These are phyloP conservation scores for Amanita rubescens DNA, from an alignment of 768 basidiomycete species.

Conservation along the genomic window DNA sequence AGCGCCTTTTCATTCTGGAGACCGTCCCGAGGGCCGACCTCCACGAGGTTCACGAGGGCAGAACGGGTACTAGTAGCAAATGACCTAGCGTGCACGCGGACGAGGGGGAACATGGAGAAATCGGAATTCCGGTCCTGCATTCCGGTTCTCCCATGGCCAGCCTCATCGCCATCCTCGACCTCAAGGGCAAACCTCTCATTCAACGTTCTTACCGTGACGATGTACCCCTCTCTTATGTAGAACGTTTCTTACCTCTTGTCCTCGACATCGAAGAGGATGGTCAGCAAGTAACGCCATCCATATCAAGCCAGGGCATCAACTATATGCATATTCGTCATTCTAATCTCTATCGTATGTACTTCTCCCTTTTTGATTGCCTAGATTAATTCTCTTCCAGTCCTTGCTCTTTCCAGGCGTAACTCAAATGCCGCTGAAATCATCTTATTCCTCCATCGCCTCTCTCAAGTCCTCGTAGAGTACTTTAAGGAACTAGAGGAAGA, in stretches of 20 bases:
- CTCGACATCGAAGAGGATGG: conserved; percentile 98
- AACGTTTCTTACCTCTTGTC: conserved; percentile 87
- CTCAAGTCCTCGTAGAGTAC: conserved; percentile 91
- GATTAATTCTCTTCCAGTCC: conserved; percentile 43
- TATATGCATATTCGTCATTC: conserved; percentile 99
- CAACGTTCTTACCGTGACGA: conserved; percentile 97
- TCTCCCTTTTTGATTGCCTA: background rate
- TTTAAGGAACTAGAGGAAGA: conserved; percentile 99
- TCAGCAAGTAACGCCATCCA: conserved; percentile 92
- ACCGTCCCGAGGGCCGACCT: conserved; percentile 88
- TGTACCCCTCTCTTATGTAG: conserved; percentile 82
- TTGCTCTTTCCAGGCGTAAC: conserved; percentile 94
- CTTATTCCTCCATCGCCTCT: conserved; percentile 91
- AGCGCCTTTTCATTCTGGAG: conserved; percentile 81
- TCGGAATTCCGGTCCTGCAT: conserved; percentile 4
- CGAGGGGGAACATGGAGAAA: background rate
- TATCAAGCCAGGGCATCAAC: conserved; percentile 91
- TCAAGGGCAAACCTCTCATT: conserved; percentile 97
- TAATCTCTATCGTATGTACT: conserved; percentile 83
- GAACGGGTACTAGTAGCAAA: conserved; percentile 14
- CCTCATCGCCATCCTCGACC: conserved; percentile 90
- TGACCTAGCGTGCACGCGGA: background rate
- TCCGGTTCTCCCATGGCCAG: conserved; percentile 34
- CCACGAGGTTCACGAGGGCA: conserved; percentile 63
- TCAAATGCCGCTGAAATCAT: conserved; percentile 94